Conservation (phyloP, 768 basidiomycete genomes). For the Lactifluus subvellereus region DNA sequence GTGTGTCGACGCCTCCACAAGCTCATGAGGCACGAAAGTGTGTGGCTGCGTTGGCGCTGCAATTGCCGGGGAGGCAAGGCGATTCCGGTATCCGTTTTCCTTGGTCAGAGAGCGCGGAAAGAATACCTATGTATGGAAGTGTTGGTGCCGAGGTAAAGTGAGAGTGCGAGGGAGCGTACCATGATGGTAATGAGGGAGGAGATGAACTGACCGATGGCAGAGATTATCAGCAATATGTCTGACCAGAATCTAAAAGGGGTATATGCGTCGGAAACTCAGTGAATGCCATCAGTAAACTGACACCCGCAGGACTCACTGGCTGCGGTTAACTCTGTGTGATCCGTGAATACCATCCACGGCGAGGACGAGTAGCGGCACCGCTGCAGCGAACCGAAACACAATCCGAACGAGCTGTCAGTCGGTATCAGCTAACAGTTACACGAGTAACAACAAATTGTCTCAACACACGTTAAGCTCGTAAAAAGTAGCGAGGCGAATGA, state of each 20-base stretch:
- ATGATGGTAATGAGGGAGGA: conserved; percentile 78
- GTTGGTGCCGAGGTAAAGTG: neutral
- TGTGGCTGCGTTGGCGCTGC: conserved; percentile 20
- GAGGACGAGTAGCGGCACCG: conserved; percentile 59
- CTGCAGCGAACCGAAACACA: conserved; percentile 69
- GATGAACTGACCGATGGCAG: conserved; percentile 68
- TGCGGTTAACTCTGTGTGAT: conserved; percentile 43
- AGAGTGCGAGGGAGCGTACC: conserved; percentile 38
- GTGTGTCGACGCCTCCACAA: neutral
- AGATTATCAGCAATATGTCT: conserved; percentile 70
- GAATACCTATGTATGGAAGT: conserved; percentile 47
- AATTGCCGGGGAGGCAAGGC: conserved; percentile 26
- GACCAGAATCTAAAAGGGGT: conserved; percentile 8
- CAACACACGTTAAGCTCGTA: conserved; percentile 68
- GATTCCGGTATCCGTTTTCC: conserved; percentile 57
- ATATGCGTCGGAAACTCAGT: neutral
- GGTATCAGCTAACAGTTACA: neutral
- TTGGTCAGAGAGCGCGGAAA: conserved; percentile 68
- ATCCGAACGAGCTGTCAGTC: conserved; percentile 55
- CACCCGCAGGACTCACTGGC: conserved; percentile 44
- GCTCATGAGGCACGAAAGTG: conserved; percentile 1
- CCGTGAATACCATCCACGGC: conserved; percentile 58
- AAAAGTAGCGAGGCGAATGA: conserved; percentile 67
- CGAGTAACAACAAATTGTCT: neutral
- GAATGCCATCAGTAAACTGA: neutral